Evolutionary conservation across 495 filamentous ascomycete genomes (phyloP), one percentile per base, ranked within the genome.

Genomic region (Talaromyces adpressus): DNA sequence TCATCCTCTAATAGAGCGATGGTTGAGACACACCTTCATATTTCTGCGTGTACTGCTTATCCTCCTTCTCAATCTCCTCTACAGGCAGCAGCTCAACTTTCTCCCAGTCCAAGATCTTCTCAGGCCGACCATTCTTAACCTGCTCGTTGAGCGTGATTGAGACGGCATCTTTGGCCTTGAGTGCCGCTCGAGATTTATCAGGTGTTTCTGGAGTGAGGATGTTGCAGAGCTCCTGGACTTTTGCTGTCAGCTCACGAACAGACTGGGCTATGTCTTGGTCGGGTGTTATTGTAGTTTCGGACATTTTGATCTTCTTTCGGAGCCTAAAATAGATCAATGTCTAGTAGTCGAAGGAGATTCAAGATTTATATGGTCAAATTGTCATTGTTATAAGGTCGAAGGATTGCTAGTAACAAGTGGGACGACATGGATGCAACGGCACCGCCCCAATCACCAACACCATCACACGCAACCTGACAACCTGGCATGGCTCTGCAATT

Each of bases 151-250:
- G 68, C 78, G 82, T 87, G 76, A 76, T 82, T 41, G 82, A 79
- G n/a, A 85, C 69, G 47, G 84, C 75, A 65, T 91, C 72, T 84
- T 51, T 92, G 2, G 6, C 59, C 45, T 34, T 49, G 14, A 51
- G 25, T 30, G 29, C 41, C 51, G 22, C 41, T 52, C 59, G 59
- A 52, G 23, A 30, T 61, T 61, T 61, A 18, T 9, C 25, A 5
- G 59, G 32, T 11, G 8, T 36, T 36, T 36, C 32, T 12, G 9
- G 32, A 11, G 9, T 36, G 11, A 36, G 32, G 32, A 36, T 36
- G 9, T 36, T 12, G 11, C 32, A 36, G 32, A 36, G 32, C 9
- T 36, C 32, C 11, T 36, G 32, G 32, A 36, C 32, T 36, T 36
- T 36, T 11, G 32, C 32, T 4, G 32, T 36, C 32, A 36, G 32